These are phyloP conservation scores for Quercus ilex DNA, from an alignment of 306 rosid genomes.

Conservation along the genomic window DNA sequence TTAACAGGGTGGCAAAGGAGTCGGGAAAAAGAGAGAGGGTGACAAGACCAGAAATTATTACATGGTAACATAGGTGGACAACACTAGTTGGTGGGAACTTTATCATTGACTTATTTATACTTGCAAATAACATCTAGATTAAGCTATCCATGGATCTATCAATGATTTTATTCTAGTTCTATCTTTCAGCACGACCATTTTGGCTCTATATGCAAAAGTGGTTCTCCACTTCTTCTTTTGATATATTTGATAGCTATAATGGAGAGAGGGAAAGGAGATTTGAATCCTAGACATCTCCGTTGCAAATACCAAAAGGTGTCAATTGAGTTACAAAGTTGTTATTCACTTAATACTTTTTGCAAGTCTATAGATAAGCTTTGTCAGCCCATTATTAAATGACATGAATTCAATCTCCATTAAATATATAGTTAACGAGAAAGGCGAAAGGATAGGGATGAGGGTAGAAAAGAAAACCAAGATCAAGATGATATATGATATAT, in stretches of 20 bases:
- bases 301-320: no score
- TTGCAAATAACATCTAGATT: constrained; percentile 19
- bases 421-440: background rate
- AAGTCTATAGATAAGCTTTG: constrained; percentile 16
- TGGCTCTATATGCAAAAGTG: constrained; percentile 26
- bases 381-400: constrained; percentile 12
- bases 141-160: constrained; percentile 24
- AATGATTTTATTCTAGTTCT: constrained; percentile 5
- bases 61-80: constrained; percentile 31
- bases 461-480: constrained; percentile 12
- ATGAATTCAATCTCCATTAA: constrained; percentile 21
- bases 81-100: constrained; percentile 59
- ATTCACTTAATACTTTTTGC: background rate
- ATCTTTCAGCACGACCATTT: constrained; percentile 29
- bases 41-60: constrained; percentile 38
- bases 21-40: constrained; percentile 17
- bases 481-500: background rate
- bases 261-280: no score
- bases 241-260: no score
- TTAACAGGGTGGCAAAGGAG: background rate
- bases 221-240: constrained; percentile 19
- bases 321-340: no score
- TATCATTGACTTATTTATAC: constrained; percentile 41
- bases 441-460: constrained; percentile 31
- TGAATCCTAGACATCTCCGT: no score